Conservation (phyloP, 164 flowering plant genomes). For the Tinospora cordifolia region DNA sequence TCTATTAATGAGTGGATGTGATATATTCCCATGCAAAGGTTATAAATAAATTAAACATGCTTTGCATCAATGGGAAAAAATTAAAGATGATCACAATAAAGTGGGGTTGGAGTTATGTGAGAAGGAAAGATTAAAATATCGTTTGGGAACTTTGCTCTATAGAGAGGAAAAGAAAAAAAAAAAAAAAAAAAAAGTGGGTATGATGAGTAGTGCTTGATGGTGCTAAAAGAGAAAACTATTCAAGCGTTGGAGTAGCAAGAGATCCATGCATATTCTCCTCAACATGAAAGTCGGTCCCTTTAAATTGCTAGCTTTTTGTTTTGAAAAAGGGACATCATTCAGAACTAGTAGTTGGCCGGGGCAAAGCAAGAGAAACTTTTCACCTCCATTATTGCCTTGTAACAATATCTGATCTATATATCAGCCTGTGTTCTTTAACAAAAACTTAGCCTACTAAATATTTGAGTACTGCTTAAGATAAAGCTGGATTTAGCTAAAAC, state of each 20-base stretch:
- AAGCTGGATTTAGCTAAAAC: conserved; percentile 5
- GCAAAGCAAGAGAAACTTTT: conserved; percentile 24
- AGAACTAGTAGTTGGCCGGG: conserved; percentile 19
- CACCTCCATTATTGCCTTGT: conserved; percentile 43
- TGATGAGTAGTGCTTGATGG: conserved; percentile 16
- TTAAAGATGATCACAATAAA: conserved; percentile 10
- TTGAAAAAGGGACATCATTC: conserved; percentile 13
- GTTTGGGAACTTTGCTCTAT: conserved; percentile 23
- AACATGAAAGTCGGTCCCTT: conserved; percentile 37
- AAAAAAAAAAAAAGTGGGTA: conserved; percentile 13
- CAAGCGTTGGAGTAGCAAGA: conserved; percentile 11
- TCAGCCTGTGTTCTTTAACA: conserved; percentile 11
- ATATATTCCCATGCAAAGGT: conserved; percentile 11
- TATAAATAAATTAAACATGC: conserved; percentile 12
- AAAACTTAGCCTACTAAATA: neutral
- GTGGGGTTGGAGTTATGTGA: conserved; percentile 2
- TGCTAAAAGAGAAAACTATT: conserved; percentile 19
- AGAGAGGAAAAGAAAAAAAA: neutral
- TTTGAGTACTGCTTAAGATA: conserved; percentile 4
- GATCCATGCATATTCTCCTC: conserved; percentile 62
- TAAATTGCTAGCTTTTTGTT: conserved; percentile 27
- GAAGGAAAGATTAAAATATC: conserved; percentile 8
- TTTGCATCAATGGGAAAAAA: conserved; percentile 14
- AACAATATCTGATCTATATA: conserved; percentile 23
- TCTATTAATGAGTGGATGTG: conserved; percentile 72